These are phyloP conservation scores for Hypericum androsaemum DNA, from an alignment of 345 rosid species.

Conservation along the genomic window DNA sequence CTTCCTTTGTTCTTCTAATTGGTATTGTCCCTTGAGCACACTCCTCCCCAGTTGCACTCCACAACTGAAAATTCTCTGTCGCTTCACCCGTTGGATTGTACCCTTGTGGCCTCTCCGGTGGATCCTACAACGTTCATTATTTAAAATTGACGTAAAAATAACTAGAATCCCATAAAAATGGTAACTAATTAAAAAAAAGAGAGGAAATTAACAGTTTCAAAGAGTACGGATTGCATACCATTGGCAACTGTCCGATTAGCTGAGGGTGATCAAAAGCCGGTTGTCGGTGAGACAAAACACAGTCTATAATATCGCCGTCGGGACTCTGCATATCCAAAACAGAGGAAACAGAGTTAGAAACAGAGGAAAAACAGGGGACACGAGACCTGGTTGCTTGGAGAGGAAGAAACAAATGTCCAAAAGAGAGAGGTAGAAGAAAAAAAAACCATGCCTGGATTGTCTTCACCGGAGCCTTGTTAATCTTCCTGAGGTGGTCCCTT, in stretches of 20 bases:
- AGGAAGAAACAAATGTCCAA: neutral
- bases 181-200: neutral
- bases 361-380: constrained; percentile 11
- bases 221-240: constrained; percentile 28
- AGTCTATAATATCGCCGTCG: constrained; percentile 80
- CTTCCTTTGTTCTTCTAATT: constrained; percentile 78
- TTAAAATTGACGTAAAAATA: neutral
- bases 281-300: constrained; percentile 67
- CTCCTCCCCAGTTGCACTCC: constrained; percentile 67
- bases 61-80: constrained; percentile 50
- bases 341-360: constrained; percentile 1
- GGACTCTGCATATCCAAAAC: constrained; percentile 49
- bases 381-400: neutral
- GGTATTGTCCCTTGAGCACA: constrained; percentile 93
- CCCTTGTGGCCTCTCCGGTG: constrained; percentile 59
- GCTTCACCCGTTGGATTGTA: constrained; percentile 19
- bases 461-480: constrained; percentile 80
- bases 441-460: constrained; percentile 20
- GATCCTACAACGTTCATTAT: constrained; percentile 49
- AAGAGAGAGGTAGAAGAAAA: neutral
- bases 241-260: constrained; percentile 53
- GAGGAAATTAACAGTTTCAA: neutral
- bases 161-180: neutral
- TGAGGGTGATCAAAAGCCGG: constrained; percentile 89
- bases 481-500: constrained; percentile 54